Base-by-base conservation (phyloP, 257 asterid genomes). In the Gentiana straminea region DNA sequence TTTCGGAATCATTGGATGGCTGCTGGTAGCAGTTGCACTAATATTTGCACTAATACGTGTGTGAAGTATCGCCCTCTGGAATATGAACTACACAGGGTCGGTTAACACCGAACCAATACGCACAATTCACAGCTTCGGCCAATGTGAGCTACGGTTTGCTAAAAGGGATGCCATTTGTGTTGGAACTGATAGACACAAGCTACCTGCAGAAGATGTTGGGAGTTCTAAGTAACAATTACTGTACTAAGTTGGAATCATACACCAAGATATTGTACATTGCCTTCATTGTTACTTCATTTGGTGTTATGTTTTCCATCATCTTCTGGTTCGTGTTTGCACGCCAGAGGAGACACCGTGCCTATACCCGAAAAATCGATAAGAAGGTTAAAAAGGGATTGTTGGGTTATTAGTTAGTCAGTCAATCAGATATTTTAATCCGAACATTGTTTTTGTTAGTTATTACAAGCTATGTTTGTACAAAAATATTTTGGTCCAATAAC, bases 1-100 rank as follows among this genome's bases (percentile, higher is more conserved):
- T 39, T 64, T 77, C 49, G 66, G 59, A 33, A 44, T 67, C 12
- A 3, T 62, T 33, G 83, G 79, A 59, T 77, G 83, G 83, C 64
- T 73, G 36, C 58, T 77, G 51, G 64, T 77, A 33, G 48, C 75
- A 12, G 67, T 62, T 54, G 71, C 83, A 52, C 68, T 77, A n/a
- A 49, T 61, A 6, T 2, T 67, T 45, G 52, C 79, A 58, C 76
- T 73, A 7, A 7, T 24, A 24, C 24, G 24, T 24, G 24, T 24
- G 24, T 24, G 24, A 24, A 24, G 24, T 24, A 24, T 24, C 81
- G 5, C 33, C 54, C 1, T 38, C 51, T 4, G 76, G 73, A 13
- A 56, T 59, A 3, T 76, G 81, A 35, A 64, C 49, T 7, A 68
- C 81, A 8, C 54, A 58, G 0, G 81, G 81, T 2, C 57, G 81